Evolutionary conservation across 176 grass and related monocot species (phyloP), one percentile per base, ranked within the genome.

Genomic region (Oryza officinalis): DNA sequence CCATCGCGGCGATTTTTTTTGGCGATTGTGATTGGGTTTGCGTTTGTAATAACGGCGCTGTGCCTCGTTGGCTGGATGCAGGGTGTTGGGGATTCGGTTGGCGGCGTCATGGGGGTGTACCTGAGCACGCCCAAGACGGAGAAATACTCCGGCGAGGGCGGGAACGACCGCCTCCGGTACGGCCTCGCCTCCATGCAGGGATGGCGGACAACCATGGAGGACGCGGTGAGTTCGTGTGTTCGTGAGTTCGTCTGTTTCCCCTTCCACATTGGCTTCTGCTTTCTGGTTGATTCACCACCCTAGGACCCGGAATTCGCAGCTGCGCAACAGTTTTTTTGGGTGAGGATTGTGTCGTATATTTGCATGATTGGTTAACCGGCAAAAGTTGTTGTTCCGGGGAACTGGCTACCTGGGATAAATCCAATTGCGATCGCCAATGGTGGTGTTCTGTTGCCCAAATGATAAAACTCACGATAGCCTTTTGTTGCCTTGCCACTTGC

Each of bases 121-220:
- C 93, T 98, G 22, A 98, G 96, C 89, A 98, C 88, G 77, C 93
- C 96, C 38, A 98, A 93, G 86, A 98, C 93, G 65, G 96, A 98
- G 3, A 98, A 98, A 81, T 65, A 68, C 52, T 81, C 67, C 64
- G 87, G 90, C 27, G 85, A 98, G 69, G 96, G 89, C 46, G 91
- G 74, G 77, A 95, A 95, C 81, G 14, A 49, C 3, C 85, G 31
- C 59, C 82, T 95, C 72, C 87, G 85, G 25, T 98, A 85, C 65
- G 96, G 93, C 77, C 67, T 93, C 67, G 93, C 96, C 20, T 95
- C 93, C 80, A 98, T 98, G 96, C 96, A 98, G 92, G 96, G 96
- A 10, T 98, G 96, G 96, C 92, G 96, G 40, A 85, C 96, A 69
- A 75, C 89, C 81, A 98, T 98, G 96, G 96, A 98, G 88, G 96